These are phyloP conservation scores for Penicillium hesseltinei DNA, from an alignment of 2,329 filamentous ascomycete species.

Conservation along the genomic window DNA sequence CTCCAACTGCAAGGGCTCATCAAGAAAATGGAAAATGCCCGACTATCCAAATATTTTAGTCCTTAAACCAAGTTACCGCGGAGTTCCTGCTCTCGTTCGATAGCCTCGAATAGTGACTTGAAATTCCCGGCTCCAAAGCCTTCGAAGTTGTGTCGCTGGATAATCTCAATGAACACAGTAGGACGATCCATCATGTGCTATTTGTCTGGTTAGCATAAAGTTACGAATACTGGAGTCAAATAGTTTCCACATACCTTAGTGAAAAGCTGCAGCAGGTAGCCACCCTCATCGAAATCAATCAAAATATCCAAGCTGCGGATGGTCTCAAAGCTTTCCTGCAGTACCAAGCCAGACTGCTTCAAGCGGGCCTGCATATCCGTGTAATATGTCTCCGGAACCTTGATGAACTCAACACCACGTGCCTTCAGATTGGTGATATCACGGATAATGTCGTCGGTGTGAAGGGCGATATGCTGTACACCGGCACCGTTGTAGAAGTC, in stretches of 20 bases:
- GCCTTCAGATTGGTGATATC: conserved; percentile 75
- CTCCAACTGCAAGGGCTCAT: background rate
- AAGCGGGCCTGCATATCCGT: conserved; percentile 70
- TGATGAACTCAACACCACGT: conserved; percentile 91
- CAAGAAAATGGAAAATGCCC: background rate
- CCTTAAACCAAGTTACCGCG: conserved; percentile 68
- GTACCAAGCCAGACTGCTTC: conserved; percentile 57
- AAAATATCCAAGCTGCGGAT: conserved; percentile 78
- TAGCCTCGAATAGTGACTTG: conserved; percentile 91
- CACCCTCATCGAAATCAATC: conserved; percentile 91
- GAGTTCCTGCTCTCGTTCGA: conserved; percentile 86
- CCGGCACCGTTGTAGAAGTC: conserved; percentile 86
- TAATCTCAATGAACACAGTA: conserved; percentile 95
- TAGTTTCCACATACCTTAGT: conserved; percentile 54
- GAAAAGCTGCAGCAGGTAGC: conserved; percentile 75
- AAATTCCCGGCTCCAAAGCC: conserved; percentile 96
- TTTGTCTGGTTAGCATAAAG: conserved; percentile 4
- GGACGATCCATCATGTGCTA: conserved; percentile 86
- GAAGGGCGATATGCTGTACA: conserved; percentile 89
- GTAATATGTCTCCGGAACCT: conserved; percentile 85
- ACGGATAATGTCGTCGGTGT: conserved; percentile 74
- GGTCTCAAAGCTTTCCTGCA: conserved; percentile 77
- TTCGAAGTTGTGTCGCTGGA: conserved; percentile 84
- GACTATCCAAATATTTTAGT: background rate
- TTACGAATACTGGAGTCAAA: background rate